These are phyloP conservation scores for Chaetomidium leptoderma DNA, from an alignment of 495 filamentous ascomycete species.

Conservation along the genomic window DNA sequence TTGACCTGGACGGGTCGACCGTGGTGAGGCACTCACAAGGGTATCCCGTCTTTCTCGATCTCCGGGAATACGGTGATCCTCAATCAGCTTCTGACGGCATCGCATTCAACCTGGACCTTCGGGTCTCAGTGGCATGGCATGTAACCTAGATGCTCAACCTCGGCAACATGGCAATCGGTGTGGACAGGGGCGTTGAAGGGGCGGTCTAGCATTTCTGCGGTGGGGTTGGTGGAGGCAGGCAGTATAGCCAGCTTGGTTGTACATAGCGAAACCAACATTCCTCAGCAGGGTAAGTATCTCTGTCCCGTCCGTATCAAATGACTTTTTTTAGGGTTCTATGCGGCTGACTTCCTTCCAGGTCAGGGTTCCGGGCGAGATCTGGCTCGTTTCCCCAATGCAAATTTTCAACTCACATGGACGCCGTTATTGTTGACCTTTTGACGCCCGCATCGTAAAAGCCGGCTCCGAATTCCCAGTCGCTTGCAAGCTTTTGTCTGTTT, in stretches of 20 bases:
- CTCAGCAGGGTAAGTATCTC: background rate
- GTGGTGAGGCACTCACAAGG: conserved; percentile 1
- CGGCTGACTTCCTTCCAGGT: background rate
- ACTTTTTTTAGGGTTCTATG: background rate
- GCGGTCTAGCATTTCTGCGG: too few relatives aligned
- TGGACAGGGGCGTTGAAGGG: background rate
- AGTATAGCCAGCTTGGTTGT: background rate
- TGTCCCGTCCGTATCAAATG: background rate
- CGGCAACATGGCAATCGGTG: background rate
- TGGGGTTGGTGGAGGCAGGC: background rate
- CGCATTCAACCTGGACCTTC: too few relatives aligned
- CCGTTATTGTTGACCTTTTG: background rate
- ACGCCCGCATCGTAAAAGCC: background rate
- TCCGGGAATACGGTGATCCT: background rate
- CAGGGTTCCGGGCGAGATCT: background rate
- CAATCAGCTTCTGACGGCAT: background rate
- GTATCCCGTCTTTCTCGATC: background rate
- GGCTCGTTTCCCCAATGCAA: background rate
- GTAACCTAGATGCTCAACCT: background rate
- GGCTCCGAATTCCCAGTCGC: background rate
- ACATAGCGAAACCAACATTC: background rate
- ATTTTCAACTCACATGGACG: background rate
- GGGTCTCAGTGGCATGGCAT: background rate
- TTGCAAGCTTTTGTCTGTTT: background rate
- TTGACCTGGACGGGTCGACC: conserved; percentile 16